Base-by-base conservation (phyloP, 2,329 filamentous ascomycete genomes). In the Beauveria varroae region DNA sequence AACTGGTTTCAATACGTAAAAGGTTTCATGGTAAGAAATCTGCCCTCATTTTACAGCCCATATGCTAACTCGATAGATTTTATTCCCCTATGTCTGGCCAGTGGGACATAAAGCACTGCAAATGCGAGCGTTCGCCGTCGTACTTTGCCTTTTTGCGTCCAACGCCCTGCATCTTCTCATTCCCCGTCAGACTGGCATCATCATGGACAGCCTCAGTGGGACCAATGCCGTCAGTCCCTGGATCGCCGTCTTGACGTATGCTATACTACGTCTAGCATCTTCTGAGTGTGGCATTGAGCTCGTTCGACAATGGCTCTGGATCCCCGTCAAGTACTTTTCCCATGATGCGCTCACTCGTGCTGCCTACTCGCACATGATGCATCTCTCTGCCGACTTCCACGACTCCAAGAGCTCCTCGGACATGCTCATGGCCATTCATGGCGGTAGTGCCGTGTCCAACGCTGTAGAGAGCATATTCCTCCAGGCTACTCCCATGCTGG, bases 61-160 rank as follows among this genome's bases (percentile, higher is more conserved):
- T 24, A 26, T 30, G 22, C 53, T 57, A 26, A 58, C 12, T 40
- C 28, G n/a, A 16, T 61, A 87, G 84, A 75, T 93, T 41, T 88
- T 96, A 70, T 77, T 93, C 30, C 90, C 90, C 0, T 90, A 91
- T 68, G 78, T 96, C 22, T 93, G 89, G 85, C 91, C 92, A 1
- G 81, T 84, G 57, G 81, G 86, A 47, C 83, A 88, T 67, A 81
- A 78, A 58, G 72, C 75, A 16, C 80, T 95, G 20, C 90, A 95
- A 70, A 71, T 89, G 20, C 86, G 86, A 59, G 83, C 89, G 22
- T 75, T 82, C 12, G 78, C 89, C 4, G 86, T 95, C 50, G 81
- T 82, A 0, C 49, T 89, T 1, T 89, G 89, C 66, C 78, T 95
- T 24, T 71, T 92, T n/a, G 76, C 80, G 57, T 83, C 86, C 60